These are phyloP conservation scores for Fraxinus ornus DNA, from an alignment of 305 asterid genomes.

Conservation along the genomic window DNA sequence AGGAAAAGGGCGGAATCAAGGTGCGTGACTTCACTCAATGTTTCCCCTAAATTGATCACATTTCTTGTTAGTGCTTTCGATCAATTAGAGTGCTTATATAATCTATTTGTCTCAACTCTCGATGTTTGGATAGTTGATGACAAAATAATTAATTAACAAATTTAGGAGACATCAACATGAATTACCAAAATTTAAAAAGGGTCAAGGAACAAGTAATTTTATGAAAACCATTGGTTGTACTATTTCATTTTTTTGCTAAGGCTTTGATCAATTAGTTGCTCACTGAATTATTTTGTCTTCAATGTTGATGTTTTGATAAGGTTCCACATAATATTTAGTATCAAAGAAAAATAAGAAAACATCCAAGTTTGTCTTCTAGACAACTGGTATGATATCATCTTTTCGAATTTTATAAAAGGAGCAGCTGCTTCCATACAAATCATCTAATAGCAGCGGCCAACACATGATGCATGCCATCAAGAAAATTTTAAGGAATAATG, in stretches of 20 bases:
- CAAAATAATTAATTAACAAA: neutral
- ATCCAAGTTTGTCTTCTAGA: neutral
- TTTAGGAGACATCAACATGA: neutral
- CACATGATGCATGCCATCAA: neutral
- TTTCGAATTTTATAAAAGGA: neutral
- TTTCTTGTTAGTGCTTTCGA: constrained; percentile 9
- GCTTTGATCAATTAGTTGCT: neutral
- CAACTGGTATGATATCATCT: neutral
- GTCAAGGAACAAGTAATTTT: neutral
- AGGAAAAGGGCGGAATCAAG: constrained; percentile 93
- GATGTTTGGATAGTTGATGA: neutral
- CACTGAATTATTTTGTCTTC: neutral
- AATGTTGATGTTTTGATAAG: neutral
- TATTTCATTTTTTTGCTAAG: neutral
- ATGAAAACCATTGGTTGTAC: neutral
- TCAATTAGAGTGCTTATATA: neutral
- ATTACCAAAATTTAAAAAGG: constrained; percentile 1
- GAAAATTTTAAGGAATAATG: neutral
- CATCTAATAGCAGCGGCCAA: neutral
- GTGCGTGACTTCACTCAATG: constrained; percentile 34
- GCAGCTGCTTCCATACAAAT: neutral
- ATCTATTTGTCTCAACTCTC: neutral
- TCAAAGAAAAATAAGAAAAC: neutral
- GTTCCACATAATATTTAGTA: neutral
- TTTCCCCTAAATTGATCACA: neutral